Percentiles rank a stretch among this genome's conserved stretches.
Evolutionary conservation across 345 rosid genomes (phyloP).

Genomic region (Moringa oleifera): DNA sequence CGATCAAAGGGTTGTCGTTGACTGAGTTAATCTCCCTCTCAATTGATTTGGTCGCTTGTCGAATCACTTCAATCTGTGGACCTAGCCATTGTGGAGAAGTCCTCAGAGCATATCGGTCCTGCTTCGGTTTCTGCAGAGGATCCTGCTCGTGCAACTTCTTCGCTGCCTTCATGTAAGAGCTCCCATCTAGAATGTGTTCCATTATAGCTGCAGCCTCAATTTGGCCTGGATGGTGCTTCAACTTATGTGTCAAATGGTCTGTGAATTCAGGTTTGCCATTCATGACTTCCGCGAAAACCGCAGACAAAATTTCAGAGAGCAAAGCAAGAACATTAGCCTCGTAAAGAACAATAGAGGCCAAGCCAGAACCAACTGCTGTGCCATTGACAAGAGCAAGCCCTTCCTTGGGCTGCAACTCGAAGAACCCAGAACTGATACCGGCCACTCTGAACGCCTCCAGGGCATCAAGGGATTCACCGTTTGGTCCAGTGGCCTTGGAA

Average conservation of each 20-base stretch:
- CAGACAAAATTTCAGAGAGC: slow-evolving; percentile 37
- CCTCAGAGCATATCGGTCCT: slow-evolving; percentile 48
- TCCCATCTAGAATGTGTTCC: slow-evolving; percentile 48
- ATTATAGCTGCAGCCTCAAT: slow-evolving; percentile 60
- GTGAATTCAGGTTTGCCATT: slow-evolving; percentile 48
- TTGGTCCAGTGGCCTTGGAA: slow-evolving; percentile 52
- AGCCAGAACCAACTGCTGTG: slow-evolving; percentile 63
- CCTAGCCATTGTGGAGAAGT: slow-evolving; percentile 63
- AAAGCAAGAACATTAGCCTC: slow-evolving; percentile 37
- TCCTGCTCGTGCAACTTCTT: slow-evolving; percentile 39
- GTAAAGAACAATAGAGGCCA: slow-evolving; percentile 52
- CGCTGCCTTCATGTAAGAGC: slow-evolving; percentile 38
- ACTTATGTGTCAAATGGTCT: slow-evolving; percentile 47
- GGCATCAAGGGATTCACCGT: slow-evolving; percentile 43
- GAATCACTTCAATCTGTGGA: slow-evolving; percentile 49
- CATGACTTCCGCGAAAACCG: slow-evolving; percentile 51
- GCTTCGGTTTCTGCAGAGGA: slow-evolving; percentile 50
- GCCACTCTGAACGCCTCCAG: slow-evolving; percentile 40
- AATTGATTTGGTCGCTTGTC: slow-evolving; percentile 38
- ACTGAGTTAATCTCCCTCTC: slow-evolving; percentile 55
- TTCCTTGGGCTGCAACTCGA: slow-evolving; percentile 66
- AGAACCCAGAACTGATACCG: slow-evolving; percentile 38
- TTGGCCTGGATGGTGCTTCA: slow-evolving; percentile 60
- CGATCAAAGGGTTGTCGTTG: slow-evolving; percentile 65
- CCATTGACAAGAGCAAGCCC: slow-evolving; percentile 68